Evolutionary conservation across 2,329 filamentous ascomycete species (phyloP).

Genomic region (Penicillium vulpinum): DNA sequence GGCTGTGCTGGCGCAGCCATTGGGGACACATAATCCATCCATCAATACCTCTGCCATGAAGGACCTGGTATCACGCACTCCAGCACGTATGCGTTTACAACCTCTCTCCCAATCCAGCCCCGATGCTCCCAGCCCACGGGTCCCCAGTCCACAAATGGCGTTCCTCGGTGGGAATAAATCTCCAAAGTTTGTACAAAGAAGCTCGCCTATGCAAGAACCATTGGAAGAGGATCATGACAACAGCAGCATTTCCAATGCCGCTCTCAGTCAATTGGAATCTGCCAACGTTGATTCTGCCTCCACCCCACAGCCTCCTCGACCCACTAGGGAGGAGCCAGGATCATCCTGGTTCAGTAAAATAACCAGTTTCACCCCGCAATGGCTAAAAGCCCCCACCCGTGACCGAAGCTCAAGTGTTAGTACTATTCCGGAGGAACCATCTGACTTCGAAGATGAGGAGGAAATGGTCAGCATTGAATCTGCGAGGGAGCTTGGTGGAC

Average conservation of each 20-base stretch:
- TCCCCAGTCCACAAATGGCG: neutral
- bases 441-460: conserved; percentile 20
- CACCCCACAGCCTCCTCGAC: conserved; percentile 25
- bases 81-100: conserved; percentile 24
- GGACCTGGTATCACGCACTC: conserved; percentile 17
- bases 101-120: conserved; percentile 30
- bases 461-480: conserved; percentile 15
- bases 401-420: conserved; percentile 18
- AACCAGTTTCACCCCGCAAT: conserved; percentile 35
- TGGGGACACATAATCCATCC: conserved; percentile 14
- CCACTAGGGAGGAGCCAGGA: conserved; percentile 21
- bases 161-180: neutral
- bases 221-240: conserved; percentile 10
- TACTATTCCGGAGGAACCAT: conserved; percentile 9
- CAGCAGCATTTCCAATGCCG: conserved; percentile 15
- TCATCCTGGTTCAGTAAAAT: conserved; percentile 42
- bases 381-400: conserved; percentile 34
- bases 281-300: conserved; percentile 16
- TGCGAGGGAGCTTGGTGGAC: conserved; percentile 13
- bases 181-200: neutral
- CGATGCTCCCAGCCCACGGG: neutral
- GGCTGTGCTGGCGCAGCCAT: conserved; percentile 20
- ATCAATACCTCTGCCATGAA: conserved; percentile 15
- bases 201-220: neutral
- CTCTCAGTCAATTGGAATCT: conserved; percentile 15